These are phyloP conservation scores for Scenedesmus sp. DNA, from an alignment of 163 green algal genomes.

Conservation along the genomic window DNA sequence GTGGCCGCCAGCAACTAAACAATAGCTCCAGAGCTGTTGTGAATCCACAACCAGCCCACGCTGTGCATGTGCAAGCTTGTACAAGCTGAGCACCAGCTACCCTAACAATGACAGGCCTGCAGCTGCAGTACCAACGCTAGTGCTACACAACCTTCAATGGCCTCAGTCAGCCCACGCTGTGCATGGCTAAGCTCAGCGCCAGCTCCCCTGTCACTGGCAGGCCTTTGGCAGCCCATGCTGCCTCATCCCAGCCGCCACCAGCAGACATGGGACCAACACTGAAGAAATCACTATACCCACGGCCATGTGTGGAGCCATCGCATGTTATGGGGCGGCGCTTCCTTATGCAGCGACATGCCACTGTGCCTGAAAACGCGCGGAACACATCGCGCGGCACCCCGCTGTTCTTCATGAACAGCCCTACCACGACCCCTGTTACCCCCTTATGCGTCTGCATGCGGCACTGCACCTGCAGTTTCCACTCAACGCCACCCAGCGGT, in stretches of 20 bases:
- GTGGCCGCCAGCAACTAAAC: too few relatives aligned
- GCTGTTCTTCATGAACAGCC: neutral
- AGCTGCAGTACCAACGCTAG: neutral
- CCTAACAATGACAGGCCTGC: neutral
- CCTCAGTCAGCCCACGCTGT: neutral
- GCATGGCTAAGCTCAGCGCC: neutral
- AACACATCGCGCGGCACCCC: neutral
- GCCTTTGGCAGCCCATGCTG: neutral
- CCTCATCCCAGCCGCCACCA: slow-evolving; percentile 20
- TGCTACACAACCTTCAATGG: neutral
- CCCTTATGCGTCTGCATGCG: neutral
- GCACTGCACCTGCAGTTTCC: neutral
- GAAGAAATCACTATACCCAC: neutral
- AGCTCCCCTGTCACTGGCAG: neutral
- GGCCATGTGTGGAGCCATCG: neutral
- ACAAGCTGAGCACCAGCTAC: neutral
- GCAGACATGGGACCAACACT: neutral
- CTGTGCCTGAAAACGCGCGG: neutral
- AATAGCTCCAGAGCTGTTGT: too few relatives aligned
- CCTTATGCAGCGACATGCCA: neutral
- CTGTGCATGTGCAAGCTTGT: slow-evolving; percentile 8
- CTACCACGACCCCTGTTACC: neutral
- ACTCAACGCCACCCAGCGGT: neutral
- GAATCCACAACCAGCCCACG: too few relatives aligned
- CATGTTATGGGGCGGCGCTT: neutral